A percentile compares a stretch with the other conserved stretches of the same genome.
Evolutionary conservation across 495 filamentous ascomycete species (phyloP).

Genomic region (Penicillium paradoxum): DNA sequence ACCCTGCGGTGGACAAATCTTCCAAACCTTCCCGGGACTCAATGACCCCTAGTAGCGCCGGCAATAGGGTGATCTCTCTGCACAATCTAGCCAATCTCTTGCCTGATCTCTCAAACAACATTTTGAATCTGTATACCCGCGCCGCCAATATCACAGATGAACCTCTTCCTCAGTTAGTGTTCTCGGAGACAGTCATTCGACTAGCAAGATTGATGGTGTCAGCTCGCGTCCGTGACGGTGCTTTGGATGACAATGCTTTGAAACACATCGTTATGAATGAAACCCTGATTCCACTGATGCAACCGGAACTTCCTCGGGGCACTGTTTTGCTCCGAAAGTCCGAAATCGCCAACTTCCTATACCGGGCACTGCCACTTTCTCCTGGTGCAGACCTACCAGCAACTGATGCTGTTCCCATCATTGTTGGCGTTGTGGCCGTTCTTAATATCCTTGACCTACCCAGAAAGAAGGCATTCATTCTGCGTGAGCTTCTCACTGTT

Average conservation of each 20-base stretch:
- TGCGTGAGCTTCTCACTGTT: conserved; percentile 77
- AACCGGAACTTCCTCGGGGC: conserved; percentile 41
- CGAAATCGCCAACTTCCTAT: conserved; percentile 65
- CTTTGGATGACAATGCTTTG: conserved; percentile 61
- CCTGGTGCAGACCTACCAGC: conserved; percentile 55
- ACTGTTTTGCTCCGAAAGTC: conserved; percentile 45
- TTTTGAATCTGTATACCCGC: conserved; percentile 75
- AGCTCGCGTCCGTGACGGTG: conserved; percentile 63
- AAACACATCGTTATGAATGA: conserved; percentile 60
- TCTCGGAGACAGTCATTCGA: conserved; percentile 77
- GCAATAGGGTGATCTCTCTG: conserved; percentile 52
- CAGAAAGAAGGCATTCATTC: conserved; percentile 80
- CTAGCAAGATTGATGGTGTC: conserved; percentile 69
- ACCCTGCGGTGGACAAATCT: conserved; percentile 52
- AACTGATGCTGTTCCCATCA: conserved; percentile 67
- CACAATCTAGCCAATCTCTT: conserved; percentile 59
- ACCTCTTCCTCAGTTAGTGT: conserved; percentile 71
- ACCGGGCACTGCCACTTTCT: conserved; percentile 65
- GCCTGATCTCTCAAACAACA: conserved; percentile 74
- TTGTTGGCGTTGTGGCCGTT: conserved; percentile 82
- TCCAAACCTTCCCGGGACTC: conserved; percentile 47
- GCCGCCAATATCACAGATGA: conserved; percentile 72
- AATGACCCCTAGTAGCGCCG: conserved; percentile 30
- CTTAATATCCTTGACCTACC: conserved; percentile 69
- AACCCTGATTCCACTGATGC: conserved; percentile 34